These are phyloP conservation scores for Candolleomyces eurysporus DNA, from an alignment of 768 basidiomycete genomes.

Conservation along the genomic window DNA sequence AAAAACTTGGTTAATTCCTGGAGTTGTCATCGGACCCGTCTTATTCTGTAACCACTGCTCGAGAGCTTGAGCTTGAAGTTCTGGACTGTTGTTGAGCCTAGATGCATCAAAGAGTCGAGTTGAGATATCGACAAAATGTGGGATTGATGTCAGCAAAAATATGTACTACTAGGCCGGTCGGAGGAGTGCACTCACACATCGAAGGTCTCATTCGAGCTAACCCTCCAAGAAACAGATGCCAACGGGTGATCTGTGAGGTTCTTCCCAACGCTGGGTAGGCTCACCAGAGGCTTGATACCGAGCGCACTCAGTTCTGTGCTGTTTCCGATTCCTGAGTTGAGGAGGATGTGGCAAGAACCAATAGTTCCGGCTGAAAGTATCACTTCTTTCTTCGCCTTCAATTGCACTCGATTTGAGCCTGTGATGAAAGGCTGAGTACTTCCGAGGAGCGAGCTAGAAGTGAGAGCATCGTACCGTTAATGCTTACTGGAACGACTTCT, in stretches of 20 bases:
- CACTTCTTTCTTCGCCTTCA: slow-evolving; percentile 50
- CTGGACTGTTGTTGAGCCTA: slow-evolving; percentile 20
- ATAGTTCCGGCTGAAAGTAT: slow-evolving; percentile 42
- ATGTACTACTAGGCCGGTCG: background rate
- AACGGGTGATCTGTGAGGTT: slow-evolving; percentile 36
- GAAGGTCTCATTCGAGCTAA: slow-evolving; percentile 26
- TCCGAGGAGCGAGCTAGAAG: background rate
- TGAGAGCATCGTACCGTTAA: background rate
- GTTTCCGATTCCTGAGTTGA: slow-evolving; percentile 37
- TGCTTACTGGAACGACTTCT: slow-evolving; percentile 1
- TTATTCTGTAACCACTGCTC: slow-evolving; percentile 18
- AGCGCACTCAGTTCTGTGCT: slow-evolving; percentile 17
- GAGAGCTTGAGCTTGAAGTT: slow-evolving; percentile 20
- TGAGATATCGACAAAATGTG: no score
- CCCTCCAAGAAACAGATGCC: slow-evolving; percentile 21
- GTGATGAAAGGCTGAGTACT: background rate
- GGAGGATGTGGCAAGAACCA: slow-evolving; percentile 35
- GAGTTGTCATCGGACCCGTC: slow-evolving; percentile 20
- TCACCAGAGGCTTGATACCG: slow-evolving; percentile 24
- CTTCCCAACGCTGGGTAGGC: slow-evolving; percentile 35
- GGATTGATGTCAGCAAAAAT: no score
- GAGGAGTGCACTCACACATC: slow-evolving; percentile 15
- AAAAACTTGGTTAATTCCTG: slow-evolving; percentile 19
- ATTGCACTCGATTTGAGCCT: background rate
- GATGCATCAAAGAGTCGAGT: no score